Evolutionary conservation across 495 filamentous ascomycete genomes (phyloP), one percentile per base, ranked within the genome.

Genomic region (Penicillium alfredii): DNA sequence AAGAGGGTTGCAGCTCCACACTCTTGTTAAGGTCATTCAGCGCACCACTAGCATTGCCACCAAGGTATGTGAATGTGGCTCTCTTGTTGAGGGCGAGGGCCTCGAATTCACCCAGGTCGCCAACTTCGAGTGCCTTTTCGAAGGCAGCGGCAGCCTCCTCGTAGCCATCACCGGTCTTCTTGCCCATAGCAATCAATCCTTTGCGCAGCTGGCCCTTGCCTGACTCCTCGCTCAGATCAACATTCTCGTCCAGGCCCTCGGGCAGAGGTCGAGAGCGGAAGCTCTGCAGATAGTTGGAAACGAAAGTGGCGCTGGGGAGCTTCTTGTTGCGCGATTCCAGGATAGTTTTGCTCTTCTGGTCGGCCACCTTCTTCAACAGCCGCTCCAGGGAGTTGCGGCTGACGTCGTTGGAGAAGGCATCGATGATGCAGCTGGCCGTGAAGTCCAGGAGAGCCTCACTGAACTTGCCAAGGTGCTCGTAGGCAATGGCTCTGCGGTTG

Each of bases 381-480:
- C 88, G 73, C 71, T 99, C 92, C 5, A 99, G 88, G 13, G 86
- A 79, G 55, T 89, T 77, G 10, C 90, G 88, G 52, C 83, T 92
- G 33, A 72, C 64, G 47, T 94, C 84, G 61, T 92, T 96, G 57
- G 79, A 77, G 73, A 99, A 99, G 30, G 78, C 79, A 64, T 97
- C 93, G 59, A 99, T 94, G 51, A 99, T 99, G 68, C 92, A 99
- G 71, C 88, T 94, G 25, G 93, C 93, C 11, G 92, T 99, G 63
- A 88, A 97, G 62, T 99, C 92, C 19, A 99, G 75, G 13, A 99
- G 79, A 30, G 92, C 93, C 51, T 94, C 88, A 69, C 88, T 93
- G 71, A 81, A 94, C 56, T 82, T 84, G 33, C 78, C 80, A 4
- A 92, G 72, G 51, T 96, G 84, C 64, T 99, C 92, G 58, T 97